A percentile compares a stretch with the other conserved stretches of the same genome.
Conservation (phyloP, 257 asterid species). For the Paraleonurus japonicus region DNA sequence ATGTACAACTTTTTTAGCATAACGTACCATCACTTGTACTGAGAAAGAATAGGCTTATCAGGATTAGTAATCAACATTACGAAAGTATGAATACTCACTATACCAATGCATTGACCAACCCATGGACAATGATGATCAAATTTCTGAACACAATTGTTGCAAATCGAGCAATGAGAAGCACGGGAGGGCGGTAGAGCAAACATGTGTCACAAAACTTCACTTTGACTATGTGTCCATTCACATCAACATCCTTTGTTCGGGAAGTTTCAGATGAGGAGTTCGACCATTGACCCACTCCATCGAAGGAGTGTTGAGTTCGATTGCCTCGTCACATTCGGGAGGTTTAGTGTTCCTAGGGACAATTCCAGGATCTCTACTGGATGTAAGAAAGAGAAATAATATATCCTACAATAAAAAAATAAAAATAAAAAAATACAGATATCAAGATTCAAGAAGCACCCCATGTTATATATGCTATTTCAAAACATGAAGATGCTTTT, state of each 20-base stretch:
- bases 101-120: constrained; percentile 94
- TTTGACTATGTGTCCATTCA: constrained; percentile 70
- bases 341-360: constrained; percentile 63
- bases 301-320: constrained; percentile 58
- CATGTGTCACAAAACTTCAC: constrained; percentile 89
- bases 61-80: neutral
- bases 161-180: constrained; percentile 92
- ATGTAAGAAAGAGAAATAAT: constrained; percentile 63
- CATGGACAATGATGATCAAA: constrained; percentile 96
- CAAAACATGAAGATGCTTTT: constrained; percentile 9
- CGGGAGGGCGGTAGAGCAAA: constrained; percentile 90
- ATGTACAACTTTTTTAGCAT: too few species aligned
- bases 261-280: constrained; percentile 71
- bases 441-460: constrained; percentile 10
- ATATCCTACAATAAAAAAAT: constrained; percentile 55
- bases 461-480: neutral
- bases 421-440: neutral
- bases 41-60: neutral
- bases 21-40: neutral
- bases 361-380: constrained; percentile 86
- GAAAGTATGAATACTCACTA: constrained; percentile 50
- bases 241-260: constrained; percentile 69
- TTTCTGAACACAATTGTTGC: constrained; percentile 91
- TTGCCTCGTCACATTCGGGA: constrained; percentile 58
- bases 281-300: constrained; percentile 88